These are phyloP conservation scores for Willaertia magna DNA, from an alignment of 208 protist species.

Conservation along the genomic window DNA sequence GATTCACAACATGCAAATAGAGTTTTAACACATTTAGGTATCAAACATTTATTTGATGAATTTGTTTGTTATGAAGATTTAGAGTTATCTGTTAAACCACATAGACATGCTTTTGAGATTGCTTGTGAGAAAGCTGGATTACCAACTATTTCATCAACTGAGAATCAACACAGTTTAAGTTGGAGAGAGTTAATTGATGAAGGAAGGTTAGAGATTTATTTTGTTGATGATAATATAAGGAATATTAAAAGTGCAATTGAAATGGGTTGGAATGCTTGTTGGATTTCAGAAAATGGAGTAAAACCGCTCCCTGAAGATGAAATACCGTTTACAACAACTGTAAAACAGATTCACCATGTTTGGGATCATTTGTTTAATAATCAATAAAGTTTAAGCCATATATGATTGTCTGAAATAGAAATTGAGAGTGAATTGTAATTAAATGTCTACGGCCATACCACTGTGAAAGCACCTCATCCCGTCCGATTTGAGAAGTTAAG, in stretches of 20 bases:
- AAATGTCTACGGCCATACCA: no score
- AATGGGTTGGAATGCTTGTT: neutral
- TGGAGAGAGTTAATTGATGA: neutral
- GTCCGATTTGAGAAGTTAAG: no score
- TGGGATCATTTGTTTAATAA: no score
- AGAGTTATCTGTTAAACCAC: neutral
- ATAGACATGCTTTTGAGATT: neutral
- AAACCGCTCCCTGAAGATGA: neutral
- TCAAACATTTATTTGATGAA: neutral
- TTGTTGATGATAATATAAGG: neutral
- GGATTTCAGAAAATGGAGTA: neutral
- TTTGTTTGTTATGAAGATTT: neutral
- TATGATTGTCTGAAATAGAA: no score
- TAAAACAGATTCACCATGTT: no score
- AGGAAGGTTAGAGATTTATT: neutral
- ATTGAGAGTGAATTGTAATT: no score
- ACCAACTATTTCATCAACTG: neutral
- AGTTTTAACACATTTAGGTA: neutral
- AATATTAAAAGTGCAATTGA: neutral
- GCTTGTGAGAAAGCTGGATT: neutral
- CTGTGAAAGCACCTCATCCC: no score
- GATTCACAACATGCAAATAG: neutral
- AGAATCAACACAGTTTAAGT: neutral
- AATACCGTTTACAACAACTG: no score
- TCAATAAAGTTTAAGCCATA: no score